Base-by-base conservation (phyloP, 768 basidiomycete species). In the Tylopilus balloui region DNA sequence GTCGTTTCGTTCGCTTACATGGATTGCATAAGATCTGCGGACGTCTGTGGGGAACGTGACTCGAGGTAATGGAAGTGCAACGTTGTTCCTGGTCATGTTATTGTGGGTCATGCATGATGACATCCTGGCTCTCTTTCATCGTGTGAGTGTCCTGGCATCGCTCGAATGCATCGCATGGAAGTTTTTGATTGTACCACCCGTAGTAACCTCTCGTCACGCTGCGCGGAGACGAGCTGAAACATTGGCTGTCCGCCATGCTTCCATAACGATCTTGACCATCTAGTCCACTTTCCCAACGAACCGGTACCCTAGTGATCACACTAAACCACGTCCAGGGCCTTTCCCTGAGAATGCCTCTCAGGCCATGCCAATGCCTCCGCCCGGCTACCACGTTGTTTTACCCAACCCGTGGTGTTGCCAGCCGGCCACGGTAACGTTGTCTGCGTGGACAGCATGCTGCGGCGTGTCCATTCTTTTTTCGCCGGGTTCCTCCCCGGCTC, bases 51-150 rank as follows among this genome's bases (percentile, higher is more conserved):
- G 50, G 52, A 54, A 24, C 42, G 48, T 34, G 34, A 34, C n/a
- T n/a, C n/a, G n/a, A n/a, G n/a, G 34, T 34, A 56, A 61, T 61
- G 60, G 60, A 56, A 53, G 51, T 31, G 6, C 47, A 46, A 31
- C n/a, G n/a, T 41, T 35, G 38, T 29, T 21, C 40, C 35, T 55
- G 38, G 31, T 27, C 9, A 34, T 34, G 25, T 34, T 24, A 29
- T 11, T 37, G 53, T 50, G 56, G 47, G 42, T 53, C 45, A 25
- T 15, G 28, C 57, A 37, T 39, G 40, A 28, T 13, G 29, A 57
- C 40, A 24, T 51, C 5, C 28, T 8, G 24, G 29, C 28, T 32
- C 28, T 32, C 19, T 15, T 25, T 38, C 42, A 43, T 47, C 34
- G 15, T 19, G 9, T 31, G 46, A 29, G 38, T 44, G 40, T 38